Conservation (phyloP, 2,329 filamentous ascomycete species). For the Clonostachys chloroleuca region DNA sequence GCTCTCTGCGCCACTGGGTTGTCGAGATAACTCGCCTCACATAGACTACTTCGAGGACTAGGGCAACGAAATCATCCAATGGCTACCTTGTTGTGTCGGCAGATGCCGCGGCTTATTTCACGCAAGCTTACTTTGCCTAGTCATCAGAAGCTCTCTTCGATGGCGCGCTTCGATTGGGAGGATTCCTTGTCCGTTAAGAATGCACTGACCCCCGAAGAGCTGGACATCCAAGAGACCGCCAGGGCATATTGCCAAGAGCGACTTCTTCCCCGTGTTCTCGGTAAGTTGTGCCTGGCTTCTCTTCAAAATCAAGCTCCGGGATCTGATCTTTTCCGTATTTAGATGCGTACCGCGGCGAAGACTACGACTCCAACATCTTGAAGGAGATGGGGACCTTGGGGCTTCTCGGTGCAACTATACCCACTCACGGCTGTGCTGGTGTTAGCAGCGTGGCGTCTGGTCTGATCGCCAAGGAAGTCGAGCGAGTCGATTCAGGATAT, state of each 20-base stretch:
- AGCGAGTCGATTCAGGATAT: conserved; percentile 79
- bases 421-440: conserved; percentile 56
- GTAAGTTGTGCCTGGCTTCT: too few species aligned
- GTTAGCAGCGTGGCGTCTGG: conserved; percentile 64
- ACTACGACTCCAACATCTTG: conserved; percentile 81
- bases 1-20: too few species aligned
- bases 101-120: too few species aligned
- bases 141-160: too few species aligned
- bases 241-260: conserved; percentile 67
- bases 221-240: conserved; percentile 66
- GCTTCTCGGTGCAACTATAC: conserved; percentile 81
- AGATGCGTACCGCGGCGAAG: conserved; percentile 54
- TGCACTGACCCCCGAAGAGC: conserved; percentile 61
- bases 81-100: too few species aligned
- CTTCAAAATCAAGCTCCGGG: neutral
- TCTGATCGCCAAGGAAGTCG: conserved; percentile 76
- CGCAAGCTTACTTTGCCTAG: too few species aligned
- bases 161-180: conserved; percentile 4
- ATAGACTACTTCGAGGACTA: too few species aligned
- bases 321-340: neutral
- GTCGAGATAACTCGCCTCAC: too few species aligned
- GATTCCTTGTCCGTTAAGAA: conserved; percentile 20
- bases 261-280: conserved; percentile 26
- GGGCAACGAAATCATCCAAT: too few species aligned
- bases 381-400: conserved; percentile 93